Base-by-base conservation (phyloP, 768 basidiomycete species). In the Heimioporus sp. region DNA sequence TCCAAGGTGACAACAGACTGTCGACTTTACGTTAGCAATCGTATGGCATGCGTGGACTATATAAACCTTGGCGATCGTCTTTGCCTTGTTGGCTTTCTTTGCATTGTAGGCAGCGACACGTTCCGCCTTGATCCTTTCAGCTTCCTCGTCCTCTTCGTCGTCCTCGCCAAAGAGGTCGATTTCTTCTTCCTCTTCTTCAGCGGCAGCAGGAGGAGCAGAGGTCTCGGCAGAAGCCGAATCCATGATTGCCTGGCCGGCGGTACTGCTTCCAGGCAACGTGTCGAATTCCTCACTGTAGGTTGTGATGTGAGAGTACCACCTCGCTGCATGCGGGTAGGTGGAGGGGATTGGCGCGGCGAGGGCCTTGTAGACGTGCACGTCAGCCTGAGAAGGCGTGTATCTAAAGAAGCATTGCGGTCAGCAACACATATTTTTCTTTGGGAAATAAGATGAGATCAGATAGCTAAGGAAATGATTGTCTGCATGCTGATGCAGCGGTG, bases 1-100 rank as follows among this genome's bases (percentile, higher is more conserved):
- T 98, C 96, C 61, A 98, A 76, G 43, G 96, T 99, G 46, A 99
- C 97, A 55, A 99, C 85, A 60, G 97, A 98, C 93, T 98, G 71
- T 53, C 15, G n/a, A n/a, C 34, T 51, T 43, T 11, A 51, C 52
- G 55, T 52, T n/a, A 56, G 59, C 21, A 41, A 40, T 41, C 51
- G 51, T 53, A 41, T 20, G 42, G 42, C 17, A 51, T 24, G 43
- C 46, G 52, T 37, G 43, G 12, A 39, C 4, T 8, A 38, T 12
- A 66, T 76, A 41, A 34, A 90, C 90, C 82, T 98, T 98, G 65
- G 93, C 94, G 45, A 80, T 72, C 35, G 88, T 75, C 79, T 97
- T 94, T 58, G 86, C 80, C 75, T 96, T 98, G 67, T 75, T 77
- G 20, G 92, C 93, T 77, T 98, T 98, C 80, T 91, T 96, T 46